Evolutionary conservation across 805 yeast species (phyloP), one percentile per base, ranked within the genome.

Genomic region (Sugiyamaella lignohabitans): DNA sequence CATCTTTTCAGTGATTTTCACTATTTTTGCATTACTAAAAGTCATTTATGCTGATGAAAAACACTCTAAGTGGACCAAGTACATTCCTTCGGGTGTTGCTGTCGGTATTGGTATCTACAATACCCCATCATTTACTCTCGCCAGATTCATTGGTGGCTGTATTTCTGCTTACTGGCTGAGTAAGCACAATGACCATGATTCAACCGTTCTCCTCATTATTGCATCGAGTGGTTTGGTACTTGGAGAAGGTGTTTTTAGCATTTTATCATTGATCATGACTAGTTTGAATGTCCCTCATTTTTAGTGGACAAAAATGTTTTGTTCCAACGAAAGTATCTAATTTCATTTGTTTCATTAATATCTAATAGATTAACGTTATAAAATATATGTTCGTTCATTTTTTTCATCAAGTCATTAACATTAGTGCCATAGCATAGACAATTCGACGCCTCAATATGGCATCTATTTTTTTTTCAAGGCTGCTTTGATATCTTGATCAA

Each of bases 71-170:
- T 57, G 54, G 59, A 52, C 59, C 48, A 66, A 72, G 1, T 86
- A 75, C 67, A 66, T 91, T 22, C 98, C 98, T 1, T 82, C 87
- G 19, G 98, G 98, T 10, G 94, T 93, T 22, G 97, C 98, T 2
- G 96, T 89, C 16, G 98, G 98, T 1, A 84, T 91, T 43, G 98
- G 98, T 16, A 87, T 91, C 51, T 93, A 91, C 64, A 93, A 93
- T 62, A 75, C 89, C 0, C 98, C 98, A 2, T 82, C 87, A 41
- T 93, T 91, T 66, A 93, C 98, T 0, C 70, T 91, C 40, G 98
- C 98, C 1, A 72, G 98, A 56, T 91, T 93, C 61, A 51, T 87
- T 19, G 98, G 98, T 6, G 98, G 98, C 2, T 55, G 84, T 2
- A 59, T 79, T 29, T 76, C 88, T 75, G 75, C 59, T 52, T 67